Conservation (phyloP, 108 stramenopile genomes). For the Skeletonema menzelii region DNA sequence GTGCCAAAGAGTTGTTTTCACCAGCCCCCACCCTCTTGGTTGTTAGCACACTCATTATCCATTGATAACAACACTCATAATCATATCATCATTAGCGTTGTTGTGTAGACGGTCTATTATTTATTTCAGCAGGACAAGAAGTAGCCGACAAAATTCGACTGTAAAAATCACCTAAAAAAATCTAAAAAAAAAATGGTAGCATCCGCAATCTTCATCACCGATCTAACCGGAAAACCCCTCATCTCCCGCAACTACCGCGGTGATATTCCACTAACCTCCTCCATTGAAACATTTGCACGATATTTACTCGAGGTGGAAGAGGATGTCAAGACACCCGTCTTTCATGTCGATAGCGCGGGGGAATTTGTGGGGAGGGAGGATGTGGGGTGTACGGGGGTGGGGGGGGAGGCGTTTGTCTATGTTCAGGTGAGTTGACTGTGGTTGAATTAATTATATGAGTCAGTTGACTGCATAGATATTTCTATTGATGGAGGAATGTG, state of each 20-base stretch:
- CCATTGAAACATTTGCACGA: constrained; percentile 75
- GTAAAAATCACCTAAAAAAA: too few species aligned
- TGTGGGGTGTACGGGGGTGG: constrained; percentile 57
- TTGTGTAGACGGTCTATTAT: too few species aligned
- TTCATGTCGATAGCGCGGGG: constrained; percentile 73
- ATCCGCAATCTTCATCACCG: constrained; percentile 89
- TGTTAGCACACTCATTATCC: too few species aligned
- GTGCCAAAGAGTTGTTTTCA: too few species aligned
- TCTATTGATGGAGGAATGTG: too few species aligned
- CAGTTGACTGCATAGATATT: too few species aligned
- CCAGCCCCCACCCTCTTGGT: too few species aligned
- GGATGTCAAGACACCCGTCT: constrained; percentile 81
- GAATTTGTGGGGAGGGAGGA: constrained; percentile 59
- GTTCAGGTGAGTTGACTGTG: constrained; percentile 59
- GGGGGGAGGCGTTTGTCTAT: constrained; percentile 86
- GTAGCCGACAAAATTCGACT: too few species aligned
- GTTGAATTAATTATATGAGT: background rate
- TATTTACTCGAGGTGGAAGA: constrained; percentile 83
- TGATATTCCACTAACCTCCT: constrained; percentile 89
- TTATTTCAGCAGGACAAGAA: too few species aligned
- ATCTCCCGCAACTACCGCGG: constrained; percentile 98
- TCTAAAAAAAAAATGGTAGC: constrained; percentile 77
- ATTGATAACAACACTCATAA: too few species aligned
- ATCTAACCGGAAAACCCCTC: constrained; percentile 93
- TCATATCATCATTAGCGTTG: too few species aligned